Base-by-base conservation (phyloP, 345 rosid genomes). In the Sisymbrium altissimum region DNA sequence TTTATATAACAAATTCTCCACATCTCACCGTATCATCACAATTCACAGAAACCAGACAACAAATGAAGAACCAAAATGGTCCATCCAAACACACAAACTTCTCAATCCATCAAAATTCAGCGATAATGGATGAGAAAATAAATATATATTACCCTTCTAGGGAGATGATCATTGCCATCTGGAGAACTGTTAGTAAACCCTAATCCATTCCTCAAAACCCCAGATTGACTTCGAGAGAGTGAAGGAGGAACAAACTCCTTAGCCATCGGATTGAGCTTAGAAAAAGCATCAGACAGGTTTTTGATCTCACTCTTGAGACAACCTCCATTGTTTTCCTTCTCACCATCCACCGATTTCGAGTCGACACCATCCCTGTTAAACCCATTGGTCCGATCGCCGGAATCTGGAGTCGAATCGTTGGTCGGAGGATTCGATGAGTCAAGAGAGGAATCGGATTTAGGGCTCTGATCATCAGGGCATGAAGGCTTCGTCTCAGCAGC, bases 201-300 rank as follows among this genome's bases (percentile, higher is more conserved):
- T 83, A 84, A 83, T 63, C 87, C 91, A 77, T 80, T 86, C 13
- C 69, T 78, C 80, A 63, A 80, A 74, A 72, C 81, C 61, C 79
- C 85, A 64, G 52, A 79, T 65, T 74, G 70, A 57, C 70, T 55
- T 62, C 64, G 66, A 55, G 81, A 83, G 30, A 89, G 79, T 0
- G 97, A 95, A 35, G 89, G 88, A 59, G 98, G 98, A 67, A 96
- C 97, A 81, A 90, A 96, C 57, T 89, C 99, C 78, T 88, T 83
- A 53, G 98, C 99, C 97, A 89, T 81, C 8, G 99, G 99, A 77
- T 96, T 96, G 77, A 96, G 81, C 84, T 88, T 96, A 7, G 93
- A 90, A 76, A 96, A 68, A 55, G 87, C 85, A 68, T 90, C 99
- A 70, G 74, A 90, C 87, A 96, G 81, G 71, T 87, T 83, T 72